Percentiles rank a stretch among this genome's conserved stretches.
Evolutionary conservation across 176 grass and related monocot genomes (phyloP).

Genomic region (Eragrostis nindensis): DNA sequence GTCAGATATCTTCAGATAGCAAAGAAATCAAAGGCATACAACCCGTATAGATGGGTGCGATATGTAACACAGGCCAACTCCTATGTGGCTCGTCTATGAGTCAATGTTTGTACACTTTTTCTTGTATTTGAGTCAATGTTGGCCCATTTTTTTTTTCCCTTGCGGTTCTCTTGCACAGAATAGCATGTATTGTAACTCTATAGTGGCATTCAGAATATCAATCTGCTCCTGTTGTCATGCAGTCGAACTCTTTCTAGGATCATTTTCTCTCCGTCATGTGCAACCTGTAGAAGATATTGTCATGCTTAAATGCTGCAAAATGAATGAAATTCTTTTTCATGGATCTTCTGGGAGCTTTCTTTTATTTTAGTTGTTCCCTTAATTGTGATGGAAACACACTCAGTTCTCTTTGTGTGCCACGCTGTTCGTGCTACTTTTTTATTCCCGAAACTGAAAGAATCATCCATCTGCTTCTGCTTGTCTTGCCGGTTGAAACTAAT

Average conservation of each 20-base stretch:
- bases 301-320: constrained; percentile 17
- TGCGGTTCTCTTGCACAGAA: constrained; percentile 19
- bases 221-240: constrained; percentile 5
- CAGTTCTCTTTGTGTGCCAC: neutral
- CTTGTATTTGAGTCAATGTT: neutral
- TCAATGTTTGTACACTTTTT: constrained; percentile 33
- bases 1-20: constrained; percentile 98
- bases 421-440: neutral
- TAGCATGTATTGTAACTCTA: constrained; percentile 45
- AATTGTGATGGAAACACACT: neutral
- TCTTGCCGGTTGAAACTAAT: neutral
- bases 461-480: neutral
- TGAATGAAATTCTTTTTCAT: constrained; percentile 31
- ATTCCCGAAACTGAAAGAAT: neutral
- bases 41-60: constrained; percentile 96
- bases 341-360: neutral
- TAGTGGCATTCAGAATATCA: constrained; percentile 28
- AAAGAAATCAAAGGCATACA: constrained; percentile 97
- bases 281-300: no score
- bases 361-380: neutral
- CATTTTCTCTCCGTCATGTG: no score
- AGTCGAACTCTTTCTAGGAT: no score
- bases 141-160: constrained; percentile 17
- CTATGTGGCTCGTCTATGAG: constrained; percentile 88
- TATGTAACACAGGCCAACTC: constrained; percentile 97